A percentile compares a stretch with the other conserved stretches of the same genome.
Evolutionary conservation across 2,329 filamentous ascomycete species (phyloP).

Genomic region (Colletotrichum lini): DNA sequence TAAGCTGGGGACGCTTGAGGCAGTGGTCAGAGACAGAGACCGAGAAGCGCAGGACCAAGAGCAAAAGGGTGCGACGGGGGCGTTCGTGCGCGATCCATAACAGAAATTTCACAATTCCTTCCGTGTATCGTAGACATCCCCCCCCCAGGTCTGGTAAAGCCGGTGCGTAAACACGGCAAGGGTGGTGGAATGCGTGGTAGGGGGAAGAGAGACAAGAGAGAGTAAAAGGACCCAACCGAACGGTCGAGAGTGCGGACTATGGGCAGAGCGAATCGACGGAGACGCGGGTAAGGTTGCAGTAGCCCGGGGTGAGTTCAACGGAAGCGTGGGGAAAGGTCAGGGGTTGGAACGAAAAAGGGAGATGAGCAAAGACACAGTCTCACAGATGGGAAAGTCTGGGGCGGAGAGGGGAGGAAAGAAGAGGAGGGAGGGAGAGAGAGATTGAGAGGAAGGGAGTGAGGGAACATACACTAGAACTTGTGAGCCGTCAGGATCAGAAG

Average conservation of each 20-base stretch:
- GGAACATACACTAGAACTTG: background rate
- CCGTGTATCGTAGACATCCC: slow-evolving; percentile 28
- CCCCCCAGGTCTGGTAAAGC: slow-evolving; percentile 30
- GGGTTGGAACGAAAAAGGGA: slow-evolving; percentile 37
- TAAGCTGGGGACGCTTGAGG: slow-evolving; percentile 22
- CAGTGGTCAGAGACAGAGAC: slow-evolving; percentile 7
- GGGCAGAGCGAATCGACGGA: slow-evolving; percentile 37
- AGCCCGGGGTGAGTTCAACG: slow-evolving; percentile 39
- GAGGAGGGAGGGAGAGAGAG: background rate
- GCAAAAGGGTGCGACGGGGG: slow-evolving; percentile 23
- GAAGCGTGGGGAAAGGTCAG: slow-evolving; percentile 42
- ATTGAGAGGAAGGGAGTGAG: no score
- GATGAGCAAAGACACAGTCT: slow-evolving; percentile 26
- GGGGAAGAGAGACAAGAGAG: background rate
- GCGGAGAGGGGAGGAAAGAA: slow-evolving; percentile 15
- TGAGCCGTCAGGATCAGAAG: slow-evolving; percentile 12
- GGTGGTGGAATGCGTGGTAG: slow-evolving; percentile 35
- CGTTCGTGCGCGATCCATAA: slow-evolving; percentile 41
- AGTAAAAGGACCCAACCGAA: slow-evolving; percentile 38
- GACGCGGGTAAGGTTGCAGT: slow-evolving; percentile 43
- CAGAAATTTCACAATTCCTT: slow-evolving; percentile 42
- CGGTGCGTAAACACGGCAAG: slow-evolving; percentile 41
- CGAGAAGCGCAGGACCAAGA: slow-evolving; percentile 12
- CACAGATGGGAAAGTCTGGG: slow-evolving; percentile 3
- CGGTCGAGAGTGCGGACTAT: slow-evolving; percentile 38